These are phyloP conservation scores for Thalassiosira exigua DNA, from an alignment of 352 stramenopile species.

Conservation along the genomic window DNA sequence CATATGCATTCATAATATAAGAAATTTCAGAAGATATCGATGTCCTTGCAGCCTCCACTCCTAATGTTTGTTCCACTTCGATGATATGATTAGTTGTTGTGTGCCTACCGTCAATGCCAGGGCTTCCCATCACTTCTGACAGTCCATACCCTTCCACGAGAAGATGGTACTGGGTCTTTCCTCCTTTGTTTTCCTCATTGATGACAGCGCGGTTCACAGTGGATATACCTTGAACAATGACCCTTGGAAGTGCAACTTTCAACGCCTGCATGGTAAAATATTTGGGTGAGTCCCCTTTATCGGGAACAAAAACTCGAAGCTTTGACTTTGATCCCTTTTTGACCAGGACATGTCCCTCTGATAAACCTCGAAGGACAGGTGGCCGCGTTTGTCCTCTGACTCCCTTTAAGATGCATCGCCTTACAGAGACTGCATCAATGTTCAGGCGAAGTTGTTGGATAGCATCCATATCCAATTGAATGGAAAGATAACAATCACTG, in stretches of 20 bases:
- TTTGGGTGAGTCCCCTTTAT: constrained; percentile 58
- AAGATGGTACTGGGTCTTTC: constrained; percentile 91
- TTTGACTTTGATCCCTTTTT: constrained; percentile 82
- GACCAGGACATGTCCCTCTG: constrained; percentile 83
- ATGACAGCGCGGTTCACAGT: constrained; percentile 98
- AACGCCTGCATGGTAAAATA: constrained; percentile 96
- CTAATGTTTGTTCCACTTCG: constrained; percentile 94
- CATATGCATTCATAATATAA: constrained; percentile 99
- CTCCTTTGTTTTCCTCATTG: constrained; percentile 93
- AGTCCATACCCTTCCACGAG: constrained; percentile 99
- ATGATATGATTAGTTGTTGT: constrained; percentile 99
- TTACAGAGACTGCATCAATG: constrained; percentile 91
- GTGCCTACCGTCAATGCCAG: constrained; percentile 94
- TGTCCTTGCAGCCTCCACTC: constrained; percentile 97
- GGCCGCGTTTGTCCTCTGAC: constrained; percentile 89
- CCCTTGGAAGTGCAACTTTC: constrained; percentile 93
- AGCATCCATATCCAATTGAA: constrained; percentile 96
- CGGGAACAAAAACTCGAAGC: constrained; percentile 85
- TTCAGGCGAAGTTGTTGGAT: constrained; percentile 97
- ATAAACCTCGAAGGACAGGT: constrained; percentile 83
- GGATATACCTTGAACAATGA: constrained; percentile 98
- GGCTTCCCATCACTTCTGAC: constrained; percentile 96
- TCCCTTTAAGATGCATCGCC: constrained; percentile 91
- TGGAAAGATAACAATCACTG: constrained; percentile 93
- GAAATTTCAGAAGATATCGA: constrained; percentile 97